Evolutionary conservation across 2,329 filamentous ascomycete genomes (phyloP), one percentile per base, ranked within the genome.

Genomic region (Ploettnerulaceae sp.): DNA sequence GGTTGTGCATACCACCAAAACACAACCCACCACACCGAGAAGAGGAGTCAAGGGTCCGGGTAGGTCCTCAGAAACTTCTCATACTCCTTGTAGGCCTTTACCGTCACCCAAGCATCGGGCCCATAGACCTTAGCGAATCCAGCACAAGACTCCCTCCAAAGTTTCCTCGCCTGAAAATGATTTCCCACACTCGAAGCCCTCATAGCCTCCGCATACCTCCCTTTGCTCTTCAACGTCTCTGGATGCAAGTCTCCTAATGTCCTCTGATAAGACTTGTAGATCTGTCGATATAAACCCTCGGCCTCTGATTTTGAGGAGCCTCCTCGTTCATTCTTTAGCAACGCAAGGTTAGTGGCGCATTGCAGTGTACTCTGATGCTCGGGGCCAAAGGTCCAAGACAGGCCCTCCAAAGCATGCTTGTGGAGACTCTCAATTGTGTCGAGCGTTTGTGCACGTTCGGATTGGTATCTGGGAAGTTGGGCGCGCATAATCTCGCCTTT

Each of bases 401-500:
- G 47, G 6, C 54, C 51, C 15, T 58, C 52, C 3, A 54, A 44
- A 14, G 57, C 52, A 41, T 52, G 43, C 18, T 45, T 48, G 33
- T 59, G 54, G 3, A 60, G 47, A 11, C 20, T 33, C 5, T 57
- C 57, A 38, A 59, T 58, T 5, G 35, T 36, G 18, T 56, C 48
- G 7, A 58, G 47, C 7, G 38, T 47, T 35, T 56, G 47, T n/a
- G 29, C 32, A 12, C 46, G 48, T 11, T 53, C 50, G 8, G 56
- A 36, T 15, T 44, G 34, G 17, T 37, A 34, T 21, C 42, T 31
- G 8, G 54, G 52, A 1, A 57, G 55, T 25, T 58, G 56, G 1
- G 36, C 44, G 5, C 57, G 51, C 48, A 59, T 39, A 11, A 60
- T 59, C 22, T 58, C 56, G n/a, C 52, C 57, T 48, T 57, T 57